These are phyloP conservation scores for Colletotrichum lentis DNA, from an alignment of 2,329 filamentous ascomycete genomes.

Conservation along the genomic window DNA sequence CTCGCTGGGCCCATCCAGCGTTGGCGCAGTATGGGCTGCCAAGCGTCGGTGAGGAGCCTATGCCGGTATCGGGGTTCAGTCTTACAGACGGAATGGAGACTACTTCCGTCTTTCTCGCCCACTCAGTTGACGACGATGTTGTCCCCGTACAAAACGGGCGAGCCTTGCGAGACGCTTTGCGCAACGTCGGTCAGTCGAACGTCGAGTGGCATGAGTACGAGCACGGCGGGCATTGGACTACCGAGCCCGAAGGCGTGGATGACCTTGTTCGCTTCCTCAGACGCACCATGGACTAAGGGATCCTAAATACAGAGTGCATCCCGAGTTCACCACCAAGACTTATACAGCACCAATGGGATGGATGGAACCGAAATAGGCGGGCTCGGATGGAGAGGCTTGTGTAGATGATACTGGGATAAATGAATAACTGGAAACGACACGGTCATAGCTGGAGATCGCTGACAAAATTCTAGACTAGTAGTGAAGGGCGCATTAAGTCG, in stretches of 20 bases:
- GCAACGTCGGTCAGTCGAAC: background rate
- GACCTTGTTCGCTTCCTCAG: conserved; percentile 40
- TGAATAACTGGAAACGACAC: background rate
- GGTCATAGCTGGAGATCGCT: background rate
- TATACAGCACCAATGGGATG: no score
- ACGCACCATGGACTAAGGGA: background rate
- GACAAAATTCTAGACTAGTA: background rate
- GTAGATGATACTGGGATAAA: background rate
- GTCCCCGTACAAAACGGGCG: conserved; percentile 43
- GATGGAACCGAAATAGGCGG: background rate
- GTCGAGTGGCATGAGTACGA: conserved; percentile 45
- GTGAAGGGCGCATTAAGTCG: no score
- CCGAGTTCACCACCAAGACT: no score
- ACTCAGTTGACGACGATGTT: conserved; percentile 44
- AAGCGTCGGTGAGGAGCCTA: background rate
- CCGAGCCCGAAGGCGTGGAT: conserved; percentile 43
- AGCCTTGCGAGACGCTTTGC: conserved; percentile 40
- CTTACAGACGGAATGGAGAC: background rate
- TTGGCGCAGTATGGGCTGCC: background rate
- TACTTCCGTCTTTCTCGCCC: conserved; percentile 44
- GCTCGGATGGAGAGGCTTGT: background rate
- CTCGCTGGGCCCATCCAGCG: conserved; percentile 40
- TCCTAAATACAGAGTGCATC: background rate
- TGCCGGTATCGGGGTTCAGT: background rate
- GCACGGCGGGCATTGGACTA: conserved; percentile 44